Evolutionary conservation across 352 stramenopile species (phyloP).

Genomic region (Phytopythium mirpurense): DNA sequence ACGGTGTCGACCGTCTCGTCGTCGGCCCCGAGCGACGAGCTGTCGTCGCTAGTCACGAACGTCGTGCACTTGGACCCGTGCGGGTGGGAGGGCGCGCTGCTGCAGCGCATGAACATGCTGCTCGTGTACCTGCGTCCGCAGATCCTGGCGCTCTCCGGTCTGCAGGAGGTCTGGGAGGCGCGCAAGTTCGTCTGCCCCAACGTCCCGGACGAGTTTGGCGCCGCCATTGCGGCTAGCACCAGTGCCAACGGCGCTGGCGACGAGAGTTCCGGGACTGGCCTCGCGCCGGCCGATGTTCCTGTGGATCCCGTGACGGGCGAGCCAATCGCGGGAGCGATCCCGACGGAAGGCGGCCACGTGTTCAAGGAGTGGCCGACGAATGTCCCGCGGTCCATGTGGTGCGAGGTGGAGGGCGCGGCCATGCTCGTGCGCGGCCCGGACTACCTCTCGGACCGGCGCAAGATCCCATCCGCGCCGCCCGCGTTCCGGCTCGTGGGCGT

Average conservation of each 20-base stretch:
- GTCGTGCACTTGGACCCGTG: conserved; percentile 66
- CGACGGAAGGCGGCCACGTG: conserved; percentile 1
- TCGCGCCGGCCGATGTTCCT: not conserved
- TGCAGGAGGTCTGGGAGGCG: conserved; percentile 71
- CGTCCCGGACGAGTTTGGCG: conserved; percentile 53
- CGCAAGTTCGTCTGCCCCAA: conserved; percentile 73
- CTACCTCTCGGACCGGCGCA: conserved; percentile 62
- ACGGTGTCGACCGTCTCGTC: conserved; percentile 15
- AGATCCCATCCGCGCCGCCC: conserved; percentile 64
- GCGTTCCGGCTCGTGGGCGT: conserved; percentile 62
- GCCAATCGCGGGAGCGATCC: not conserved
- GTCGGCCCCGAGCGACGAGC: conserved; percentile 24
- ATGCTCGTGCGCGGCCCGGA: conserved; percentile 71
- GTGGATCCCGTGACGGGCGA: conserved; percentile 13
- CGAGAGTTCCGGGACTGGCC: conserved; percentile 11
- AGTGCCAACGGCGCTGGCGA: conserved; percentile 11
- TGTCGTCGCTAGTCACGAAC: conserved; percentile 63
- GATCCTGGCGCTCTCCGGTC: conserved; percentile 44
- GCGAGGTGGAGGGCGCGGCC: conserved; percentile 48
- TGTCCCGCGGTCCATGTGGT: conserved; percentile 64
- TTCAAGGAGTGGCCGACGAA: conserved; percentile 49
- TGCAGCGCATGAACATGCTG: conserved; percentile 54
- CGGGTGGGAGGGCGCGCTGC: conserved; percentile 55
- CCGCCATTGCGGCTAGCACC: conserved; percentile 27
- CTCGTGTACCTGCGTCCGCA: conserved; percentile 56